Percentiles rank a stretch among this genome's conserved stretches.
phyloP scores from a whole-genome alignment of 192 early-diverging fungal genomes.

The Chytriomyces sp. region DNA sequence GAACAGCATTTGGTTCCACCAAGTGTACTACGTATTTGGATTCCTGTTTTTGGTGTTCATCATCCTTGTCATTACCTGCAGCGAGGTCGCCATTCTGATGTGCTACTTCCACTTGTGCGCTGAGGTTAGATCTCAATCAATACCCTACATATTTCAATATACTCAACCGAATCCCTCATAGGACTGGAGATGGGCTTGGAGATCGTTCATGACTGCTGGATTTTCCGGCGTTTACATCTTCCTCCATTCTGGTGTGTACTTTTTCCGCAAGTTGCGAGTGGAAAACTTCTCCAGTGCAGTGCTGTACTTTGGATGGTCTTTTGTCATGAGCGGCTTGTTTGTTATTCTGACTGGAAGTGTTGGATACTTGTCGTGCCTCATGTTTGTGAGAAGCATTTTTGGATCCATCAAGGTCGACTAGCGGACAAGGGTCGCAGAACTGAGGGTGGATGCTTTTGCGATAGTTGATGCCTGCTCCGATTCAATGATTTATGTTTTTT shows the following conservation, averaged over 20 bases:
- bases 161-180: constrained; percentile 6
- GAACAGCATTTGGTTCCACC: constrained; percentile 57
- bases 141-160: background rate
- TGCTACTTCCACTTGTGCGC: constrained; percentile 65
- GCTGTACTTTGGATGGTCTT: constrained; percentile 72
- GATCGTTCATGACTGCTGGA: constrained; percentile 75
- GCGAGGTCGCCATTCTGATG: constrained; percentile 58
- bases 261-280: constrained; percentile 51
- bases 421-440: too few species aligned
- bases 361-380: constrained; percentile 67
- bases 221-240: constrained; percentile 79
- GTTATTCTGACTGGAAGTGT: constrained; percentile 71
- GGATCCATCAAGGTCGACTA: constrained; percentile 76
- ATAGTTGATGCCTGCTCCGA: too few species aligned
- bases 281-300: constrained; percentile 69
- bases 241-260: constrained; percentile 69
- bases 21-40: constrained; percentile 65
- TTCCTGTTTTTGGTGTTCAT: constrained; percentile 61
- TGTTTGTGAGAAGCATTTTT: constrained; percentile 75
- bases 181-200: constrained; percentile 91
- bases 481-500: background rate
- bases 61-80: constrained; percentile 60
- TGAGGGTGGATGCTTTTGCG: too few species aligned
- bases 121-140: constrained; percentile 44
- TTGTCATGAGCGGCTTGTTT: constrained; percentile 73